Evolutionary conservation across 2,329 filamentous ascomycete species (phyloP).

Genomic region (Xylaria sp.): DNA sequence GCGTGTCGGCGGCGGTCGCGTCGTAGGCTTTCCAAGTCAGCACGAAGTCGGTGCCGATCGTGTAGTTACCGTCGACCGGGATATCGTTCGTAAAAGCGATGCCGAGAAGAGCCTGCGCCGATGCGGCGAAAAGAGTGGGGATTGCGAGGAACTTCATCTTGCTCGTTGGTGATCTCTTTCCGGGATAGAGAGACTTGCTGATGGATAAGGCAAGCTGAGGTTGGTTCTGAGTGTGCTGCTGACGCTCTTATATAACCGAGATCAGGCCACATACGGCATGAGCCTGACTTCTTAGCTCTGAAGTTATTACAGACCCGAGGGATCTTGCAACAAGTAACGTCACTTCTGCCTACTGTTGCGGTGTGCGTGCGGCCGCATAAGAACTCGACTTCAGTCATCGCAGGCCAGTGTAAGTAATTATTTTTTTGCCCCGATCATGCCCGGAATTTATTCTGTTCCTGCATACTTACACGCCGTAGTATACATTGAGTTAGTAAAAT

Average conservation of each 20-base stretch:
- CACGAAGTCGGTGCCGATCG: constrained; percentile 14
- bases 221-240: not conserved
- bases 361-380: not conserved
- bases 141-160: constrained; percentile 15
- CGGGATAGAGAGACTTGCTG: not conserved
- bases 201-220: not conserved
- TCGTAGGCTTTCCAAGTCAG: constrained; percentile 13
- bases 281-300: not conserved
- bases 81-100: constrained; percentile 3
- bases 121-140: constrained; percentile 6
- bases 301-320: not conserved
- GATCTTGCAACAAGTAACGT: not conserved
- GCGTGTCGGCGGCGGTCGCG: constrained; percentile 8
- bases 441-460: not conserved
- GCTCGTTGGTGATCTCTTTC: not conserved
- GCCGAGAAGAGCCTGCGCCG: constrained; percentile 9
- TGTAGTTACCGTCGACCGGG: constrained; percentile 16
- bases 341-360: not conserved
- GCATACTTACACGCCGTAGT: not conserved
- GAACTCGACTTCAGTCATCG: not conserved
- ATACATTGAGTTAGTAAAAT: not conserved
- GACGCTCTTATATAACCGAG: constrained; percentile 1
- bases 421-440: not conserved
- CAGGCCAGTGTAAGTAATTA: not conserved
- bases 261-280: not conserved